Evolutionary conservation across 345 rosid genomes (phyloP), one percentile per base, ranked within the genome.

Genomic region (Luvunga scandens): DNA sequence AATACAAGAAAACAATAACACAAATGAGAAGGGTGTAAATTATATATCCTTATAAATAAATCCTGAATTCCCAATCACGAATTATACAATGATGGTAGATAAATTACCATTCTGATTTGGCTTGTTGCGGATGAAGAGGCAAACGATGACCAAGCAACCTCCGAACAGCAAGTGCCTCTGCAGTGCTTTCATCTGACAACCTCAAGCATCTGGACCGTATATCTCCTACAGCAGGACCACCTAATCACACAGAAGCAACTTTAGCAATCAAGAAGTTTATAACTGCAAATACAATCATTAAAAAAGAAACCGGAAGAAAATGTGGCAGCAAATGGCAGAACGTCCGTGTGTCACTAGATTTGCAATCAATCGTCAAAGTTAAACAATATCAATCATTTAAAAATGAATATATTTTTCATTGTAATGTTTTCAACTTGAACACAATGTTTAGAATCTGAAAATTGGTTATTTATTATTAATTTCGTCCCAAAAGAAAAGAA

Each of bases 201-300:
- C 99, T 89, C 89, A 95, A 90, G 81, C 99, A 93, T 80, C 99
- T 90, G 6, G 99, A 95, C 74, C 99, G 86, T 72, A 93, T 93
- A 77, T 95, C 99, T 67, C 98, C 99, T 61, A 95, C 98, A 60
- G 99, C 99, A 21, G 99, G 99, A 57, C 99, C 99, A 34, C 98
- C 97, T 94, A 69, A 76, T 28, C 76, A 73, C 1, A 36, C 31
- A 4, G 45, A 64, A 62, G 10, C 50, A 50, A 28, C 71, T n/a
- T 19, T 7, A 64, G 24, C 53, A 66, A 22, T 61, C 30, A 28
- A 67, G 8, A 27, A 24, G 16, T 62, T 27, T 64, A 28, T 25
- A 18, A 27, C 66, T 14, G 34, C 30, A 62, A 62, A 62, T 62
- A 33, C 42, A 38, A 38, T 38, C 42, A 38, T 38, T 38, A 38